These are phyloP conservation scores for Dictyostelium capitatum DNA, from an alignment of 78 protist genomes.

Conservation along the genomic window DNA sequence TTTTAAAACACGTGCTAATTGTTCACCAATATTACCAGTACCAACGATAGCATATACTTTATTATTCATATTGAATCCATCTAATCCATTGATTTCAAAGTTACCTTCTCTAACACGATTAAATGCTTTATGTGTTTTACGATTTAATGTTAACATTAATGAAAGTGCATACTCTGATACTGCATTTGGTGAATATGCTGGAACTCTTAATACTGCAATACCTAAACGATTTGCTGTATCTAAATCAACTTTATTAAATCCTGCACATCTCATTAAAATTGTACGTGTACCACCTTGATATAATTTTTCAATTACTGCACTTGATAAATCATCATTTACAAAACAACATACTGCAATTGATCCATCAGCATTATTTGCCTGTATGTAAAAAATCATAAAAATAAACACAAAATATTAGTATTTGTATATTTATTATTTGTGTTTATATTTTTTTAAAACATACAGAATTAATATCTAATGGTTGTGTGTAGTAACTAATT, in stretches of 20 bases:
- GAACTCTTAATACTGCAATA: slow-evolving; percentile 88
- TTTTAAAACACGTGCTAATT: slow-evolving; percentile 28
- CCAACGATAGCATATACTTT: slow-evolving; percentile 87
- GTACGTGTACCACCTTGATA: background rate
- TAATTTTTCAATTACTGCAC: slow-evolving; percentile 16
- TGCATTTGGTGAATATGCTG: slow-evolving; percentile 93
- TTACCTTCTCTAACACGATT: slow-evolving; percentile 86
- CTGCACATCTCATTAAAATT: slow-evolving; percentile 90
- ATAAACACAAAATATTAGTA: background rate
- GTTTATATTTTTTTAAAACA: background rate
- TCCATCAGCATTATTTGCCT: slow-evolving; percentile 73
- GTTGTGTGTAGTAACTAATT: background rate
- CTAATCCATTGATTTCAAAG: slow-evolving; percentile 84
- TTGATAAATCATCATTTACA: slow-evolving; percentile 82
- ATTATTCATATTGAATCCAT: slow-evolving; percentile 87
- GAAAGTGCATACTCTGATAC: slow-evolving; percentile 93
- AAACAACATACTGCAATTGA: slow-evolving; percentile 84
- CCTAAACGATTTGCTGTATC: slow-evolving; percentile 76
- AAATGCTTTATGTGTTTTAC: slow-evolving; percentile 87
- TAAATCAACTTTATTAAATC: slow-evolving; percentile 90
- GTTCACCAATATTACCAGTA: slow-evolving; percentile 89
- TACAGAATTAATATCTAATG: slow-evolving; percentile 16
- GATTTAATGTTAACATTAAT: slow-evolving; percentile 82
- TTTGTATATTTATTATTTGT: background rate
- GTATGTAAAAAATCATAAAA: background rate